phyloP scores from a whole-genome alignment of 1,284 basidiomycete species.

The Lentinula novae-zelandiae region DNA sequence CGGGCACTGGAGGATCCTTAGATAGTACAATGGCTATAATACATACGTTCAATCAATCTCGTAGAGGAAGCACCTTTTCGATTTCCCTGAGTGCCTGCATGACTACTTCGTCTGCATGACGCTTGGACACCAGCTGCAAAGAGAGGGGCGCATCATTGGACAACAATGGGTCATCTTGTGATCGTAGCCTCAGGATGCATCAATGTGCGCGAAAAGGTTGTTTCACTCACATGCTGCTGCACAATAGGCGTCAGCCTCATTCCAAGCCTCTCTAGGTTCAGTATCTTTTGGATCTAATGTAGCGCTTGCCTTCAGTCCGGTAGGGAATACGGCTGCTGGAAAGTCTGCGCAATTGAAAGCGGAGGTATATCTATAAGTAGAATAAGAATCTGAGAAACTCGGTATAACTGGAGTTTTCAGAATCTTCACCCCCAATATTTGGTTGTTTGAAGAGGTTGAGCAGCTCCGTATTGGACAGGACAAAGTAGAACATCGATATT shows the following conservation, averaged over 20 bases:
- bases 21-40: too few species aligned
- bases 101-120: conserved; percentile 3
- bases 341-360: conserved; percentile 12
- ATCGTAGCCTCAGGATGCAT: background rate
- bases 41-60: background rate
- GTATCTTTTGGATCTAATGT: background rate
- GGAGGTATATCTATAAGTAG: conserved; percentile 5
- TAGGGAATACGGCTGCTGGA: conserved; percentile 11
- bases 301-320: conserved; percentile 4
- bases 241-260: conserved; percentile 6
- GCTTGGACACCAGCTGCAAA: conserved; percentile 7
- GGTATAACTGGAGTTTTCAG: background rate
- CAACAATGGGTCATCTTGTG: conserved; percentile 7
- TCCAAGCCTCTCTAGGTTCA: conserved; percentile 2
- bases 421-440: conserved; percentile 28
- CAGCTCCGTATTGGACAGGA: conserved; percentile 24
- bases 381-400: background rate
- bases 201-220: background rate
- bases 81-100: conserved; percentile 7
- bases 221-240: conserved; percentile 1
- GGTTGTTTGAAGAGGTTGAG: conserved; percentile 24
- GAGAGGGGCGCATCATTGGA: conserved; percentile 7
- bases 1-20: background rate
- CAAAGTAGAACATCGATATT: conserved; percentile 28
- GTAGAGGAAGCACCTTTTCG: conserved; percentile 7